These are phyloP conservation scores for Elaeagnus macrophylla DNA, from an alignment of 306 rosid species.

Conservation along the genomic window DNA sequence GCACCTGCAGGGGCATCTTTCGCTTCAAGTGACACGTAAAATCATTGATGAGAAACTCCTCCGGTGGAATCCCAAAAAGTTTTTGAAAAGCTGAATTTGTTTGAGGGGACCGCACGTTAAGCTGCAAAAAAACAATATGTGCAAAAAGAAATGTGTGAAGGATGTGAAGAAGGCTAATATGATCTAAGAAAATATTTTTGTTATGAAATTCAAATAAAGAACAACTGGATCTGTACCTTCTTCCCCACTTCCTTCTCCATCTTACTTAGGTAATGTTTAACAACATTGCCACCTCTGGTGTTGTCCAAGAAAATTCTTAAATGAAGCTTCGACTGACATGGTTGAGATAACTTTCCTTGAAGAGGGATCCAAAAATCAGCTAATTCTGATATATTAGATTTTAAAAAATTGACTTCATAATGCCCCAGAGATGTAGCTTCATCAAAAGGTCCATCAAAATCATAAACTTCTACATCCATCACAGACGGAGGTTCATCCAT, in stretches of 20 bases:
- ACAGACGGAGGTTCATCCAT: conserved; percentile 94
- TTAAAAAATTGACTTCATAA: conserved; percentile 74
- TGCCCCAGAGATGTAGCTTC: conserved; percentile 69
- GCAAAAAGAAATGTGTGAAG: conserved; percentile 19
- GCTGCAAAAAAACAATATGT: conserved; percentile 35
- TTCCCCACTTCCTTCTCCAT: conserved; percentile 99
- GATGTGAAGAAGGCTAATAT: conserved; percentile 6
- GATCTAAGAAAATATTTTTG: conserved; percentile 3
- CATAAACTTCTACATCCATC: conserved; percentile 71
- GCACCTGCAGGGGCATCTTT: conserved; percentile 94
- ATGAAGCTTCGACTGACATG: conserved; percentile 79
- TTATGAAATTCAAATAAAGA: conserved; percentile 5
- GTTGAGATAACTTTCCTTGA: conserved; percentile 72
- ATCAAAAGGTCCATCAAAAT: conserved; percentile 92
- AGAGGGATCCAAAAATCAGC: conserved; percentile 89
- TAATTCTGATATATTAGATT: conserved; percentile 71
- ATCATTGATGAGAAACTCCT: conserved; percentile 95
- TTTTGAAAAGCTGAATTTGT: conserved; percentile 92
- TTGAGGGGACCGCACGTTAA: conserved; percentile 87
- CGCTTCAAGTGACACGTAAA: conserved; percentile 89
- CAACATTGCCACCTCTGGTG: conserved; percentile 68
- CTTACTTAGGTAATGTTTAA: conserved; percentile 64
- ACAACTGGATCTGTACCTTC: conserved; percentile 51
- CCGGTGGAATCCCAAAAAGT: conserved; percentile 84
- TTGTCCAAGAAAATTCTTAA: conserved; percentile 80